Evolutionary conservation across 345 rosid genomes (phyloP).

Genomic region (Brassica incana): DNA sequence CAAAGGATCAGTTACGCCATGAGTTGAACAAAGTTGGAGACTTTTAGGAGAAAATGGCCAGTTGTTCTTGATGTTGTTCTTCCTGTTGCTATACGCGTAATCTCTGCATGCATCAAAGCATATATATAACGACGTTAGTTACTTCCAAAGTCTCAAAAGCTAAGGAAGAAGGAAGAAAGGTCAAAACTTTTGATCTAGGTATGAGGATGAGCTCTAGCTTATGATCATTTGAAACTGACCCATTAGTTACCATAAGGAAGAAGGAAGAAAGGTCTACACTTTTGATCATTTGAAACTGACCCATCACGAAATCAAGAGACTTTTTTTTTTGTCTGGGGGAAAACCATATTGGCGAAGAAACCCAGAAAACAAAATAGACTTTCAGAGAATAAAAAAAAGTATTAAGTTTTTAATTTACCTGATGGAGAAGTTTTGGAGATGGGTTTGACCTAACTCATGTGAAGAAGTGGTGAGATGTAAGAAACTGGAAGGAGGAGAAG

Average conservation of each 20-base stretch:
- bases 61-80: slow-evolving; percentile 71
- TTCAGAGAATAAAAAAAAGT: too few relatives aligned
- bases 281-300: slow-evolving; percentile 25
- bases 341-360: slow-evolving; percentile 21
- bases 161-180: slow-evolving; percentile 9
- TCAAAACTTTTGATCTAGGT: slow-evolving; percentile 24
- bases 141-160: not conserved
- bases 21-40: slow-evolving; percentile 75
- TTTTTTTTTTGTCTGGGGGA: not conserved
- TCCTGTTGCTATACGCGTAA: slow-evolving; percentile 73
- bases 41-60: slow-evolving; percentile 89
- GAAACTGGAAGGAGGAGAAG: slow-evolving; percentile 33
- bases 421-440: slow-evolving; percentile 75
- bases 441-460: slow-evolving; percentile 33
- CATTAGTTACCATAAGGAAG: not conserved
- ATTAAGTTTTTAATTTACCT: slow-evolving; percentile 48
- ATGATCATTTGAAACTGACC: slow-evolving; percentile 28
- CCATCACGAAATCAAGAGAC: slow-evolving; percentile 31
- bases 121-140: not conserved
- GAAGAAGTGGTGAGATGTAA: slow-evolving; percentile 34
- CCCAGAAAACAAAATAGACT: slow-evolving; percentile 3
- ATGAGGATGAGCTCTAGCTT: not conserved
- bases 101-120: slow-evolving; percentile 58
- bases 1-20: slow-evolving; percentile 84
- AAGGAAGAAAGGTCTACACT: not conserved